phyloP scores from a whole-genome alignment of 192 early-diverging fungal genomes.

The Entomortierella beljakovae region DNA sequence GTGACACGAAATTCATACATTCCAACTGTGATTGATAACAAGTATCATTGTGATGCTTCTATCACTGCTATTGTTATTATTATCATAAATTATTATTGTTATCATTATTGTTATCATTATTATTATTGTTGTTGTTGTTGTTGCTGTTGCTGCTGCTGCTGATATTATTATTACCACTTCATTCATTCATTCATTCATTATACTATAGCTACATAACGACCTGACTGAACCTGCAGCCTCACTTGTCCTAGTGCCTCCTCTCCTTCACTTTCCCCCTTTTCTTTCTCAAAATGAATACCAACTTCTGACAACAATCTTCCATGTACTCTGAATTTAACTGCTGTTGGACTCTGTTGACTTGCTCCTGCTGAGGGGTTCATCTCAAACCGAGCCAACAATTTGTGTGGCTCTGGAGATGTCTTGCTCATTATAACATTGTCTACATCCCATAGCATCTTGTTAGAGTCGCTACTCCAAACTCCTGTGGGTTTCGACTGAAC shows the following conservation, averaged over 20 bases:
- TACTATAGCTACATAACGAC: constrained; percentile 39
- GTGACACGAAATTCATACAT: too few relatives aligned
- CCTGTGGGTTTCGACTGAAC: constrained; percentile 64
- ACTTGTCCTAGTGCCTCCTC: constrained; percentile 30
- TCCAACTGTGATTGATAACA: not conserved
- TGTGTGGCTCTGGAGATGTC: constrained; percentile 31
- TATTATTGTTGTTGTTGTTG: not conserved
- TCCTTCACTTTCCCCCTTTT: constrained; percentile 3
- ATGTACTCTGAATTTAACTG: constrained; percentile 53
- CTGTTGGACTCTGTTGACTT: constrained; percentile 54
- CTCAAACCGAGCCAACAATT: constrained; percentile 61
- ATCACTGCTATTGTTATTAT: not conserved
- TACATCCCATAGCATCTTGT: constrained; percentile 65
- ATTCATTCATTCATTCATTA: not conserved
- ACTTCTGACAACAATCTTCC: constrained; percentile 46
- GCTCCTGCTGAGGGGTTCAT: constrained; percentile 47
- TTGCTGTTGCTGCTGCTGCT: not conserved
- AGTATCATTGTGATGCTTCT: not conserved
- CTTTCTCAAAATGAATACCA: constrained; percentile 24
- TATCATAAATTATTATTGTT: not conserved
- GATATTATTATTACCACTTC: not conserved
- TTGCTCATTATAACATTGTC: constrained; percentile 38
- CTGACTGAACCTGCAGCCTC: constrained; percentile 54
- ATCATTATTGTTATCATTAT: not conserved
- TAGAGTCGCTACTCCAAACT: constrained; percentile 59